phyloP scores from a whole-genome alignment of 768 basidiomycete genomes.

The Boletellus sp. region DNA sequence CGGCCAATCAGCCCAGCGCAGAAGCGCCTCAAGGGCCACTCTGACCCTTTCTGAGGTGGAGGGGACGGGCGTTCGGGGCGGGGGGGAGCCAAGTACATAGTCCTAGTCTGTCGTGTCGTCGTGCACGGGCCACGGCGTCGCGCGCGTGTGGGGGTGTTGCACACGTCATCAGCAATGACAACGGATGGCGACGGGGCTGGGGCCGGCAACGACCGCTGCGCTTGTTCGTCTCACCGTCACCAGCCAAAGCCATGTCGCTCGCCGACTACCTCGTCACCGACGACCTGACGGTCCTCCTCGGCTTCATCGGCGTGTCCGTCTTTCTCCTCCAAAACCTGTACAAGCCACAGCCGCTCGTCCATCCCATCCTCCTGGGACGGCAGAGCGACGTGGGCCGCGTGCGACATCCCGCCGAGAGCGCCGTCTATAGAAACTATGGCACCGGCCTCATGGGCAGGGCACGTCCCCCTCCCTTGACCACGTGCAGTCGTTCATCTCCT shows the following conservation, averaged over 20 bases:
- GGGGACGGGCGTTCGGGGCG: too few species aligned
- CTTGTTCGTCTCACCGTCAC: neutral
- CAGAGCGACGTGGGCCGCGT: slow-evolving; percentile 89
- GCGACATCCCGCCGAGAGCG: slow-evolving; percentile 76
- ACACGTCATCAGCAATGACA: neutral
- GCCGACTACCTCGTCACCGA: slow-evolving; percentile 68
- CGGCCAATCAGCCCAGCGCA: too few species aligned
- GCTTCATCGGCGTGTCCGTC: slow-evolving; percentile 69
- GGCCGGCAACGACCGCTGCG: slow-evolving; percentile 7
- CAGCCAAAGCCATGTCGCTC: slow-evolving; percentile 37
- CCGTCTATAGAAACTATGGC: slow-evolving; percentile 87
- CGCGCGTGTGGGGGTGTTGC: too few species aligned
- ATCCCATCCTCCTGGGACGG: slow-evolving; percentile 88
- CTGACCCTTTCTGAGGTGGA: too few species aligned
- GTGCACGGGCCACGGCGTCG: neutral
- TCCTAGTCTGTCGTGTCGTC: too few species aligned
- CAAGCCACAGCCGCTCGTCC: slow-evolving; percentile 80
- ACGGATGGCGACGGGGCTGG: too few species aligned
- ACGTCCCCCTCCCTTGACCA: slow-evolving; percentile 26
- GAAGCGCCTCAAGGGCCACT: too few species aligned
- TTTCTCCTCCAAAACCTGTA: slow-evolving; percentile 77
- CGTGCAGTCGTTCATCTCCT: neutral
- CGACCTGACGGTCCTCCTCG: slow-evolving; percentile 74
- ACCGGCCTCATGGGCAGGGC: slow-evolving; percentile 81
- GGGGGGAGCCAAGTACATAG: too few species aligned